Evolutionary conservation across 164 flowering plant genomes (phyloP).

Genomic region (Liriodendron chinense): DNA sequence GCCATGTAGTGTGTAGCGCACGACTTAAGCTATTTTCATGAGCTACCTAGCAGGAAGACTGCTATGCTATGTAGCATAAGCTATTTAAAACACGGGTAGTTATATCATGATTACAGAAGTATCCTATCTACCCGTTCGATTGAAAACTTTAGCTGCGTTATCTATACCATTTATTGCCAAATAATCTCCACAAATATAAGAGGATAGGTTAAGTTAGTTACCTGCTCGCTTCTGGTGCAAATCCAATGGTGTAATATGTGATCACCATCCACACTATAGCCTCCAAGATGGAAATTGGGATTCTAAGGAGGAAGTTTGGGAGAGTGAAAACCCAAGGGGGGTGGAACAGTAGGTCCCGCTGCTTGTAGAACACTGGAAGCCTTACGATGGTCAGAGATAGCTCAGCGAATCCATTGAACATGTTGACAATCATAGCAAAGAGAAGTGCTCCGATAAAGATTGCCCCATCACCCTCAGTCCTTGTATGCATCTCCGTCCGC

Average conservation of each 20-base stretch:
- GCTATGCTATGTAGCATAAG: too few species aligned
- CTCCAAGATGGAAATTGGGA: conserved; percentile 77
- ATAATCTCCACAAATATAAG: not conserved
- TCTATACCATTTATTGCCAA: not conserved
- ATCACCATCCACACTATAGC: conserved; percentile 60
- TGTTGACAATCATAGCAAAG: conserved; percentile 58
- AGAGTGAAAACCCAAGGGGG: conserved; percentile 88
- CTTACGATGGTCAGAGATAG: conserved; percentile 62
- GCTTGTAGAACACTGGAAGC: conserved; percentile 97
- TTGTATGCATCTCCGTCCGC: conserved; percentile 45
- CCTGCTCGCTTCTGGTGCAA: conserved; percentile 92
- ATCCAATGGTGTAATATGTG: conserved; percentile 82
- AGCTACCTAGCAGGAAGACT: too few species aligned
- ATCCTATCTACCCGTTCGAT: too few species aligned
- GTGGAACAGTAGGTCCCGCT: conserved; percentile 78
- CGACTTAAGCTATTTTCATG: too few species aligned
- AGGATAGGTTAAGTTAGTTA: conserved; percentile 10
- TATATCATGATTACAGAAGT: too few species aligned
- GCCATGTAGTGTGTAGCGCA: too few species aligned
- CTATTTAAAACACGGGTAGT: too few species aligned
- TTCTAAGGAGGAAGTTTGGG: conserved; percentile 60
- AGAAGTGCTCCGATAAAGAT: conserved; percentile 70
- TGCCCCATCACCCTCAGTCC: conserved; percentile 60
- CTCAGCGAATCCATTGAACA: conserved; percentile 95
- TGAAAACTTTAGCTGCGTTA: too few species aligned